Base-by-base conservation (phyloP, 2,329 filamentous ascomycete species). In the Orbilia brochopaga region DNA sequence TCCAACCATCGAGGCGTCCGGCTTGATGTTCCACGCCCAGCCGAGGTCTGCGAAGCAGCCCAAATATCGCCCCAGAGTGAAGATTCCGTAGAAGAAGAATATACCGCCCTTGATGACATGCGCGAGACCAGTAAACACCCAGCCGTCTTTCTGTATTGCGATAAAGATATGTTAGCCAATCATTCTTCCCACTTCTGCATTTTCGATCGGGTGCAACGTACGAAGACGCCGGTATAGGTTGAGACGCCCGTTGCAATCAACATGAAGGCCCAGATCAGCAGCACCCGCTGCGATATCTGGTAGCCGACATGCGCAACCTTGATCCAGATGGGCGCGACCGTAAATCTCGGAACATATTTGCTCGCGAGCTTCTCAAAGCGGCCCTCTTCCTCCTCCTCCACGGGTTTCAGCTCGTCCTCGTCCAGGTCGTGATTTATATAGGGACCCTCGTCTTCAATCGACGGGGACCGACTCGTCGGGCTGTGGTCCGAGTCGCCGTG, bases 101-200 rank as follows among this genome's bases (percentile, higher is more conserved):
- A 97, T 89, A 2, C 90, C 90, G 51, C 93, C 93, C 79, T 97
- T 97, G 79, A 97, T 87, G 82, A 91, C 96, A 78, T 97, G 93
- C 6, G 93, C 93, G 46, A 97, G 83, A 1, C 93, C 91, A 75
- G 88, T 92, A 82, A 93, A 95, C 65, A 97, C 82, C 1, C 83
- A 83, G 21, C 79, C 79, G 3, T 85, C 88, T 78, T 89, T 87
- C 89, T 92, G 74, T 8, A 21, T 2, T 51, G 23, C 19, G 27
- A 23, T 24, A 37, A 30, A 21, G 3, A 40, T 17, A 46, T 15
- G 11, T 17, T 52, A 59, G 54, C 37, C 54, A 8, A 15, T 8
- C n/a, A 55, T 44, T 42, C 27, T n/a, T 1, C n/a, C 46, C 2
- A 21, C 15, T 40, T 8, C 27, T 10, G 23, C 56, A 61, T 21